phyloP scores from a whole-genome alignment of 1,284 basidiomycete species.

The Heliocybe sulcata region DNA sequence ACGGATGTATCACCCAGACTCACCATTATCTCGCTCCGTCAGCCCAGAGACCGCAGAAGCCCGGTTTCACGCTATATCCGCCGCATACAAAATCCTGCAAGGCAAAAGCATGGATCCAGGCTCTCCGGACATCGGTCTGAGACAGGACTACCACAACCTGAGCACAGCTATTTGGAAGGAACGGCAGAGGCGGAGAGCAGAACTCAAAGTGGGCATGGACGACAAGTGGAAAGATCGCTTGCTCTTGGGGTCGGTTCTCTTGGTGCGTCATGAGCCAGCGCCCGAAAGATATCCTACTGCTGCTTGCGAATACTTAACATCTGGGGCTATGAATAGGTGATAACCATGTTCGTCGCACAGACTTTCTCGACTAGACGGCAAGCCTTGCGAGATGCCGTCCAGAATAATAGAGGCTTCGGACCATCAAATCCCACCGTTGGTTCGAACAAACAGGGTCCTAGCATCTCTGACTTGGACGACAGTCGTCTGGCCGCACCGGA shows the following conservation, averaged over 20 bases:
- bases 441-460: not conserved
- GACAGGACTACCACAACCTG: constrained; percentile 19
- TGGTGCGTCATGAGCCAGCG: constrained; percentile 28
- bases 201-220: constrained; percentile 25
- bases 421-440: not conserved
- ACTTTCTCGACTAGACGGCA: constrained; percentile 17
- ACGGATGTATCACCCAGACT: constrained; percentile 64
- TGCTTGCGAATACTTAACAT: not conserved
- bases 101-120: constrained; percentile 24
- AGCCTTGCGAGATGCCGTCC: constrained; percentile 8
- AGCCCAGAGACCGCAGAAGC: constrained; percentile 41
- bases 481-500: not conserved
- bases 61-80: constrained; percentile 54
- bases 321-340: constrained; percentile 8
- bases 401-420: not conserved
- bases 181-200: constrained; percentile 20
- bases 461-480: not conserved
- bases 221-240: constrained; percentile 52
- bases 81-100: constrained; percentile 52
- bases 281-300: not conserved
- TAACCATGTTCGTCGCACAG: constrained; percentile 19
- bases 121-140: constrained; percentile 26
- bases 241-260: constrained; percentile 36
- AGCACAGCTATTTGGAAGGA: constrained; percentile 30
- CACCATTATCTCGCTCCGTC: constrained; percentile 37